Evolutionary conservation across 768 basidiomycete genomes (phyloP), one percentile per base, ranked within the genome.

Genomic region (Boletellus emodensis): DNA sequence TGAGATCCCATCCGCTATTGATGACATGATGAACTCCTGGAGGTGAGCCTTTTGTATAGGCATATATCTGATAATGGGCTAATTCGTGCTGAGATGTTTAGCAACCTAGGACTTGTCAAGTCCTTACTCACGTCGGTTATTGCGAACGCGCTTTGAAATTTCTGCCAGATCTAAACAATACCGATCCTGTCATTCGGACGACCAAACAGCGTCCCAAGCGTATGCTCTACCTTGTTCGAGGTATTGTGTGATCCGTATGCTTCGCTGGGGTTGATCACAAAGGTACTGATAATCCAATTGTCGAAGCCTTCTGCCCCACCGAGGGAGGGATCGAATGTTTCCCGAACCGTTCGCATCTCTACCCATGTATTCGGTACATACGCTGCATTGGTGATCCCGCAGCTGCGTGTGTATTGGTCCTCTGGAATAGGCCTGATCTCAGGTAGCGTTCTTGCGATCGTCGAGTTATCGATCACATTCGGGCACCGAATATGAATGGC

Each of bases 161-260:
- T 61, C 52, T 36, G 41, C 62, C 55, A 63, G 20, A 62, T 61
- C 62, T 61, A 37, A 33, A 37, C 24, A 36, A 33, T 26, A 35
- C 34, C 11, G 10, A 38, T 8, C 14, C n/a, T 3, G 34, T 20
- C 9, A n/a, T 35, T 40, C 24, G 17, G 33, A 10, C 20, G 48
- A 39, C 14, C 36, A 14, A 14, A 20, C 13, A 18, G 20, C 14
- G 7, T 40, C 22, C 39, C 17, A 10, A 2, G n/a, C 24, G 6
- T 15, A 30, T 36, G 37, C 3, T 33, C 32, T 28, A 70, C 77
- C 69, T 76, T 75, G 22, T 57, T 56, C 6, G 69, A 57, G 11
- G 71, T 76, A 35, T 74, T 73, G 51, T 75, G 74, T 4, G 71
- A 72, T n/a, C 61, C 64, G 36, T 75, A 77, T 17, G 71, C 74